These are phyloP conservation scores for Geotrichum citri-aurantii DNA, from an alignment of 1,139 yeast genomes.

Conservation along the genomic window DNA sequence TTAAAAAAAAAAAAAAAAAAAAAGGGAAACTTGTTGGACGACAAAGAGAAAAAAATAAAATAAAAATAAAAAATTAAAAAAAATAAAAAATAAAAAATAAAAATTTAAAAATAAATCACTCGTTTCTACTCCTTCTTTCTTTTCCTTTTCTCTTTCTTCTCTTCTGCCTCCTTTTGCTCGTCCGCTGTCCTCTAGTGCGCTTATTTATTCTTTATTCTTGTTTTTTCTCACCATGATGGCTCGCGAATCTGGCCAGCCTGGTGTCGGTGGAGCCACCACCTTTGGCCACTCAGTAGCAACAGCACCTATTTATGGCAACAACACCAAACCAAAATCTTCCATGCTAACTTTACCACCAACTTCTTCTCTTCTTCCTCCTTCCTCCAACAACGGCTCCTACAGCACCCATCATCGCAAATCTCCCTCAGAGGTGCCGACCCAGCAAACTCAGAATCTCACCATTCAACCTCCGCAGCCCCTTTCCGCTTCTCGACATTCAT, in stretches of 20 bases:
- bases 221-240: background rate
- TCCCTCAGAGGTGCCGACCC: background rate
- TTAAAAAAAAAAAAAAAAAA: background rate
- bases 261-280: background rate
- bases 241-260: background rate
- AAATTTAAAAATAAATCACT: background rate
- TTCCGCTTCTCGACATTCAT: conserved; percentile 3
- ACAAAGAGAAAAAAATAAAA: background rate
- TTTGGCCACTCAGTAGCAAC: background rate
- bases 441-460: background rate
- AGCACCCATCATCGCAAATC: background rate
- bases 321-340: background rate
- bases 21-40: background rate
- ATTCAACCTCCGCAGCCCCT: background rate
- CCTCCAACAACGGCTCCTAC: background rate
- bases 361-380: background rate
- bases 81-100: background rate
- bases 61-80: background rate
- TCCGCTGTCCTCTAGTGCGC: background rate
- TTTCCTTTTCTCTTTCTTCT: background rate
- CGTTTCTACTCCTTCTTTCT: background rate
- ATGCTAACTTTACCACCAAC: background rate
- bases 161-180: background rate
- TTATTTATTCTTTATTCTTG: background rate
- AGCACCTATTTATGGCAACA: background rate